Base-by-base conservation (phyloP, 495 filamentous ascomycete species). In the Lophiostoma macrostomum region DNA sequence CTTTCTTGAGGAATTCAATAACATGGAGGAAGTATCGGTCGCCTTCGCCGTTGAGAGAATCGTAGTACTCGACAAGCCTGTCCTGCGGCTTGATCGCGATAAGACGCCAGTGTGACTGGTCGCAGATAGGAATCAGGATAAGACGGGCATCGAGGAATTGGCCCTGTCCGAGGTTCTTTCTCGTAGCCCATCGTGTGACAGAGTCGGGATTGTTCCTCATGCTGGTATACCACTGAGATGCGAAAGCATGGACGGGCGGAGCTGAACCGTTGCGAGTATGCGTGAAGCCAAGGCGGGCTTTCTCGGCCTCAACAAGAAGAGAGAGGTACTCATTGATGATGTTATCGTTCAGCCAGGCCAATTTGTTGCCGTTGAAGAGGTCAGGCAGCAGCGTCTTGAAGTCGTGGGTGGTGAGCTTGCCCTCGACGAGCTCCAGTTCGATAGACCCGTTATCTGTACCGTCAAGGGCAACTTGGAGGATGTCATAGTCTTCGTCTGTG, bases 331-430 rank as follows among this genome's bases (percentile, higher is more conserved):
- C 75, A 53, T 87, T 88, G 60, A 95, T 83, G 16, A 88, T 77
- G 44, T 90, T 85, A 66, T 95, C 89, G 60, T 95, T 93, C 0
- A 96, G 71, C 90, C 90, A 96, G 4, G 40, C 42, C 1, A 4
- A 22, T 5, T 0, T 69, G 72, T 61, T 1, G 67, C 48, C 12
- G 18, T 41, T 54, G 51, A 56, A 53, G 13, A 48, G 24, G 23
- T 1, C 44, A n/a, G 57, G 49, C 53, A 85, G 69, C 43, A 91
- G 48, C 69, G 77, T 71, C 19, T 67, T 68, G 29, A 95, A 83
- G 58, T 91, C 87, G 42, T 74, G 74, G 4, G 73, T 69, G 16
- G 64, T 76, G 7, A 94, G 66, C 4, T 79, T 50, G 25, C 28
- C 22, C 10, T 32, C 22, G 24, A 40, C 35, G 13, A 49, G 19